These are phyloP conservation scores for Aspergillus sclerotialis DNA, from an alignment of 2,329 filamentous ascomycete species.

Conservation along the genomic window DNA sequence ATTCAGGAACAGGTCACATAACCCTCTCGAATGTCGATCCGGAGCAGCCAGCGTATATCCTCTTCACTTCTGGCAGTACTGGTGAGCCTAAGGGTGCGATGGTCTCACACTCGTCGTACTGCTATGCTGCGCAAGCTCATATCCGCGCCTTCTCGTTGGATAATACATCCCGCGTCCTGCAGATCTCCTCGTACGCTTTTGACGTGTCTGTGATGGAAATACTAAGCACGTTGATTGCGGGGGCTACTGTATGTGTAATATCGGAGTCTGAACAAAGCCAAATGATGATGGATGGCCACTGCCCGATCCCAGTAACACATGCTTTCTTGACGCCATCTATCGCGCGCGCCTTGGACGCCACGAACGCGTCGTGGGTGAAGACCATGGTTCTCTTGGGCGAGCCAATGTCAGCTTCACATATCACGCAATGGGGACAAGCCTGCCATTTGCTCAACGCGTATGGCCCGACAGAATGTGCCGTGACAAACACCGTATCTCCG, in stretches of 20 bases:
- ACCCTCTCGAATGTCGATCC: not conserved
- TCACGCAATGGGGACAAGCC: too few species aligned
- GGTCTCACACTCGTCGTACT: slow-evolving; percentile 3
- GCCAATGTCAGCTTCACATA: too few species aligned
- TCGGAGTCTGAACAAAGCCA: slow-evolving; percentile 1
- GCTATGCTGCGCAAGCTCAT: not conserved
- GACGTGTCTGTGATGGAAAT: slow-evolving; percentile 3
- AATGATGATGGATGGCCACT: not conserved
- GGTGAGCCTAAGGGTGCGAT: slow-evolving; percentile 8
- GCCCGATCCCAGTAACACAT: not conserved
- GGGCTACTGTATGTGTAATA: slow-evolving; percentile 2
- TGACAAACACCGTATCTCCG: too few species aligned
- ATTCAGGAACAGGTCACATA: slow-evolving; percentile 1
- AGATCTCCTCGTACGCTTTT: slow-evolving; percentile 4
- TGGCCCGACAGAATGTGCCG: too few species aligned
- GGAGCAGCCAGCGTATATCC: slow-evolving; percentile 3
- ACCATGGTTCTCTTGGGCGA: too few species aligned
- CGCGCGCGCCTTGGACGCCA: not conserved
- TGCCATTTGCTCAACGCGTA: too few species aligned
- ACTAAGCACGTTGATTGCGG: slow-evolving; percentile 3
- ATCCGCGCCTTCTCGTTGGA: not conserved
- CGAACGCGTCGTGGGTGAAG: not conserved
- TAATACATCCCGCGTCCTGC: slow-evolving; percentile 2
- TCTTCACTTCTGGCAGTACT: slow-evolving; percentile 8
- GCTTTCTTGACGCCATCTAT: slow-evolving; percentile 1